Evolutionary conservation across 2,329 filamentous ascomycete species (phyloP), one percentile per base, ranked within the genome.

Genomic region (Gaeumannomyces tritici): DNA sequence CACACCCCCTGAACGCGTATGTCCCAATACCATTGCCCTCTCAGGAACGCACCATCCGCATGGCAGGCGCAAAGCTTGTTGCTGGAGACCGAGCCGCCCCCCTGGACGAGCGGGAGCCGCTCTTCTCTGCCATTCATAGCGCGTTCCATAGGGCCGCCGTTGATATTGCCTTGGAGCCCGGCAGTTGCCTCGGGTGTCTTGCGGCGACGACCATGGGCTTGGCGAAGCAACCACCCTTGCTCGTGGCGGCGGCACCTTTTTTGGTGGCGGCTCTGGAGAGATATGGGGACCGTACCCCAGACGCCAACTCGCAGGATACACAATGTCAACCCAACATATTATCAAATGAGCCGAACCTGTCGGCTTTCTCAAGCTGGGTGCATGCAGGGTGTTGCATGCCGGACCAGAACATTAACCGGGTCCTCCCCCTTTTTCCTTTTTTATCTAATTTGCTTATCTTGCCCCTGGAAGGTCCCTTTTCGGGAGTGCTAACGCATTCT

Each of bases 331-430:
- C 55, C 26, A 27, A 8, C 42, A 21, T 51, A 51, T 51, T 51
- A 21, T 51, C 42, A n/a, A 51, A 51, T 51, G 42, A 51, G 42
- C 42, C 42, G 42, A 11, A 15, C 18, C 21, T n/a, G 21, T 51
- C 42, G 42, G 42, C 42, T 51, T 51, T 51, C 42, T 21, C 42
- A 51, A 51, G 42, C 21, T 51, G 42, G 42, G 11, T 7, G 21
- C 42, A n/a, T n/a, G 42, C 42, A 51, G 21, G 42, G 42, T n/a
- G 26, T 35, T 35, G 31, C 31, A n/a, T 27, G 29, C 47, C 29
- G 55, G 51, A 26, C 29, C 29, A 29, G 51, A 57, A 55, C 21
- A 62, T 59, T 42, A 60, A 55, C 62, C 57, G 51, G 51, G 21
- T 60, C 58, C 31, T 8, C 31, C 31, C 29, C 21, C 51, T 31